Evolutionary conservation across 2,329 filamentous ascomycete species (phyloP).

Genomic region (Fusarium sp.): DNA sequence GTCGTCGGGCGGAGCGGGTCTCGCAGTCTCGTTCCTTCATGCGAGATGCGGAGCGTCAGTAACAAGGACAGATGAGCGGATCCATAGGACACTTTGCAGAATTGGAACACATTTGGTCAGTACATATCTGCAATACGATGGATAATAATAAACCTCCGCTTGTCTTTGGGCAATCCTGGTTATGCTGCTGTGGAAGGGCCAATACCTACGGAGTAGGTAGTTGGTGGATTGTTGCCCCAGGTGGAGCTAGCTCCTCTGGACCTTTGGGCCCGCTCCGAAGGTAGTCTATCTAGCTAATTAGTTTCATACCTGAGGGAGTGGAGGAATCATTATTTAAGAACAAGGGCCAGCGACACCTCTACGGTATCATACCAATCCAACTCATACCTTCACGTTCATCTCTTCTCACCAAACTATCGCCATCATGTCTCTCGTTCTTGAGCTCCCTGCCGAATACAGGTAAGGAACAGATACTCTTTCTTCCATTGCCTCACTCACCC

Average conservation of each 20-base stretch:
- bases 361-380: conserved; percentile 11
- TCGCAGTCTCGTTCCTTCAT: conserved; percentile 21
- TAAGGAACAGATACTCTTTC: conserved; percentile 51
- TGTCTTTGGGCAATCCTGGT: no score
- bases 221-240: conserved; percentile 17
- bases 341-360: conserved; percentile 11
- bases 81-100: not conserved
- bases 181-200: no score
- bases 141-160: no score
- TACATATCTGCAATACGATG: no score
- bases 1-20: conserved; percentile 27
- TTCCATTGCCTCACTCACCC: not conserved
- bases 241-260: conserved; percentile 30
- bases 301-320: not conserved
- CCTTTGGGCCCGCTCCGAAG: conserved; percentile 31
- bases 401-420: conserved; percentile 3
- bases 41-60: not conserved
- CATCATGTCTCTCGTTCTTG: conserved; percentile 60
- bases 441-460: conserved; percentile 65
- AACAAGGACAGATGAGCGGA: no score
- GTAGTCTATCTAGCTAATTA: conserved; percentile 5
- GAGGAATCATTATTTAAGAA: conserved; percentile 33
- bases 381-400: not conserved
- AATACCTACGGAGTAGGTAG: not conserved
- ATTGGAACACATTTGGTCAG: not conserved